A percentile compares a stretch with the other conserved stretches of the same genome.
phyloP scores from a whole-genome alignment of 495 filamentous ascomycete species.

The Neurospora pannonica region DNA sequence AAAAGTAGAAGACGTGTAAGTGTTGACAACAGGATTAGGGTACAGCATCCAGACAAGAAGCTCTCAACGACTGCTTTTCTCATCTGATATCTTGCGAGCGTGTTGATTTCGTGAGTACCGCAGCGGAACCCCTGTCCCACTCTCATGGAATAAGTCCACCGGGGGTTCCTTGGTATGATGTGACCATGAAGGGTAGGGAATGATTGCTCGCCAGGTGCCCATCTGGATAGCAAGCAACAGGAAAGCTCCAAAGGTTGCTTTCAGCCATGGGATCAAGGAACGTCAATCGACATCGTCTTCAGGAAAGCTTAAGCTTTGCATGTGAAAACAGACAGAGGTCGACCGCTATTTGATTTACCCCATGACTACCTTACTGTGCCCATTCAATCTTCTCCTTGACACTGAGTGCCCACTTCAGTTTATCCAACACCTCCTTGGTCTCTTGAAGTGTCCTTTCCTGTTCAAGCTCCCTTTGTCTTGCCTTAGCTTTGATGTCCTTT shows the following conservation, averaged over 20 bases:
- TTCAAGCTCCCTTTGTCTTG: conserved; percentile 42
- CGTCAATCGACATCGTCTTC: background rate
- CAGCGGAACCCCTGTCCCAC: background rate
- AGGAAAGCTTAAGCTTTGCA: background rate
- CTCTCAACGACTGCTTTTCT: background rate
- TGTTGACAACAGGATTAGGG: background rate
- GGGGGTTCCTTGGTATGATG: background rate
- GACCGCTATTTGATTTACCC: background rate
- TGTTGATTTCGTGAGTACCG: background rate
- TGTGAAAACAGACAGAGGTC: background rate
- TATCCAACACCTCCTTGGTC: conserved; percentile 50
- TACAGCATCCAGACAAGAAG: background rate
- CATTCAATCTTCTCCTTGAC: conserved; percentile 49
- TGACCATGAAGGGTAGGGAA: background rate
- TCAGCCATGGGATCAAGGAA: background rate
- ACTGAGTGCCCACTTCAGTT: conserved; percentile 61
- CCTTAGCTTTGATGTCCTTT: conserved; percentile 44
- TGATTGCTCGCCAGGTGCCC: background rate
- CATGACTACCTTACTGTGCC: conserved; percentile 32
- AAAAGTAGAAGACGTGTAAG: background rate
- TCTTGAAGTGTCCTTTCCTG: conserved; percentile 50
- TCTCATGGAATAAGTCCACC: background rate
- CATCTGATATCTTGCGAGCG: background rate
- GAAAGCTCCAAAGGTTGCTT: background rate
- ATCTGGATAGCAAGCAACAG: background rate